phyloP scores from a whole-genome alignment of 495 filamentous ascomycete species.

The Copromyces sp. region DNA sequence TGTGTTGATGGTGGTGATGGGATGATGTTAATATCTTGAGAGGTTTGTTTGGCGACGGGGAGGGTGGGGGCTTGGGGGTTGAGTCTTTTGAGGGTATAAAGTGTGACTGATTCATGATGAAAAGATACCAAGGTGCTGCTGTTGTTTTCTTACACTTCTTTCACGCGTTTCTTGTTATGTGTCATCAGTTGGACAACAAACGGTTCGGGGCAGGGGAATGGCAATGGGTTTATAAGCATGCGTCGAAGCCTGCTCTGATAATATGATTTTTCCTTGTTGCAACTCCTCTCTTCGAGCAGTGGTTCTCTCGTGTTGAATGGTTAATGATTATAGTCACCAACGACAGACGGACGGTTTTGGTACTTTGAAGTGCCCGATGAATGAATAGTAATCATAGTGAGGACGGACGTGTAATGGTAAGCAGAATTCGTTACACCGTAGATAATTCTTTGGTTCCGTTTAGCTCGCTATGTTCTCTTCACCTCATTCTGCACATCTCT shows the following conservation, averaged over 20 bases:
- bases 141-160: neutral
- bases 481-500: no score
- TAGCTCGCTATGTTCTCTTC: no score
- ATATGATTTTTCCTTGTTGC: neutral
- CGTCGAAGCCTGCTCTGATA: neutral
- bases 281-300: neutral
- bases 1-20: neutral
- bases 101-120: neutral
- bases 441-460: no score
- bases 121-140: neutral
- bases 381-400: no score
- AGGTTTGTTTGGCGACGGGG: neutral
- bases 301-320: neutral
- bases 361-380: neutral
- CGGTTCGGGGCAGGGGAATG: neutral
- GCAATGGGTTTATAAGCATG: neutral
- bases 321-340: neutral
- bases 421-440: no score
- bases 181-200: neutral
- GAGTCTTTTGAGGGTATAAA: neutral
- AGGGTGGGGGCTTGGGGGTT: neutral
- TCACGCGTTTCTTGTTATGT: neutral
- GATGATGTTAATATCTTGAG: neutral
- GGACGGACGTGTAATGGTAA: no score
- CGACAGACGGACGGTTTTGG: neutral